These are phyloP conservation scores for Nicotiana benthamiana DNA, from an alignment of 257 asterid genomes.

Conservation along the genomic window DNA sequence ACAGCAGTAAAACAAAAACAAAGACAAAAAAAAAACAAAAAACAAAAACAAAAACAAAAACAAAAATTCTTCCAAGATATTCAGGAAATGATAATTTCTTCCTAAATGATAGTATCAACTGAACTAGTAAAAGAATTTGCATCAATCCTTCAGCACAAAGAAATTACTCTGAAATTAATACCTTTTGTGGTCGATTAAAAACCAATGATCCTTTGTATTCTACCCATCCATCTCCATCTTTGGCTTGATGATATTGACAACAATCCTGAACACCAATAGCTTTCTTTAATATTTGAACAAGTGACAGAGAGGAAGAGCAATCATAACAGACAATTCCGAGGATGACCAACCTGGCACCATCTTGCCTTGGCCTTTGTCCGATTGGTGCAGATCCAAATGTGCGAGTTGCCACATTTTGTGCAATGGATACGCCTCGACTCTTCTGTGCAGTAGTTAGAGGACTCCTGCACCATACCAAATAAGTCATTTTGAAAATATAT, in stretches of 20 bases:
- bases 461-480: slow-evolving; percentile 39
- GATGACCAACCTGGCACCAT: slow-evolving; percentile 89
- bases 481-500: background rate
- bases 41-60: no score
- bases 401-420: slow-evolving; percentile 94
- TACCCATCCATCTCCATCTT: slow-evolving; percentile 99
- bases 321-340: background rate
- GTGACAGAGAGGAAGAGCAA: background rate
- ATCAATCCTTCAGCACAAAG: background rate
- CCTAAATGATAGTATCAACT: background rate
- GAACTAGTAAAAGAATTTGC: background rate
- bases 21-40: no score
- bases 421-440: slow-evolving; percentile 96
- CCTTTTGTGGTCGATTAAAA: slow-evolving; percentile 72
- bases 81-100: background rate
- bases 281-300: slow-evolving; percentile 6
- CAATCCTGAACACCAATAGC: slow-evolving; percentile 59
- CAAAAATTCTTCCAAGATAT: background rate
- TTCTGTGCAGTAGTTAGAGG: slow-evolving; percentile 71
- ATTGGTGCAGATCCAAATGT: slow-evolving; percentile 91
- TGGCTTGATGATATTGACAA: slow-evolving; percentile 96
- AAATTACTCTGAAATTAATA: slow-evolving; percentile 7
- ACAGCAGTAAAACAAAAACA: no score
- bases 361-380: slow-evolving; percentile 90
- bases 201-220: slow-evolving; percentile 86